phyloP scores from a whole-genome alignment of 2,329 filamentous ascomycete species.

The Ustulina deusta region DNA sequence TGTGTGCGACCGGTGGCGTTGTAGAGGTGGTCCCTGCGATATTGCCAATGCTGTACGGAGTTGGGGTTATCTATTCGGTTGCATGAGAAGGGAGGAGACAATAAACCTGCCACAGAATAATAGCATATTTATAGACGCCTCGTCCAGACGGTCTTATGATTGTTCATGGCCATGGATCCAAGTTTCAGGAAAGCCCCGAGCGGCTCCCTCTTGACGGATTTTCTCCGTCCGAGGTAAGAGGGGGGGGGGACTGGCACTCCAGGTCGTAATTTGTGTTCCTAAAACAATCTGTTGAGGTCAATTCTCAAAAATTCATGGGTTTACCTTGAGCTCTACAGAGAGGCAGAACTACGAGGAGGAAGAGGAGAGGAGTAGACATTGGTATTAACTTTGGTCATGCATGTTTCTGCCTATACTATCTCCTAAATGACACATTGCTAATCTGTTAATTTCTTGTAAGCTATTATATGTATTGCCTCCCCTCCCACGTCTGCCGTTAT shows the following conservation, averaged over 20 bases:
- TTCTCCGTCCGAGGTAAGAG: slow-evolving; percentile 6
- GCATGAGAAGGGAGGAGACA: not conserved
- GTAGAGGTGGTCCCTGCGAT: too few relatives aligned
- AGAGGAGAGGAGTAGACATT: not conserved
- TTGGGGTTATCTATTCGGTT: not conserved
- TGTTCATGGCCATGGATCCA: not conserved
- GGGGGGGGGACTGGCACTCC: not conserved
- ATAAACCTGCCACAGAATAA: not conserved
- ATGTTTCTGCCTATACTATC: not conserved
- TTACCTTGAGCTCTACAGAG: not conserved
- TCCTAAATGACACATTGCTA: not conserved
- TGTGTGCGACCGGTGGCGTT: slow-evolving; percentile 57
- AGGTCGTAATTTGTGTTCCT: too few relatives aligned
- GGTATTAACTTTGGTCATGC: not conserved
- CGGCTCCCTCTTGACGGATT: not conserved
- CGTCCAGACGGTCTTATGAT: not conserved
- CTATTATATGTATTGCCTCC: too few relatives aligned
- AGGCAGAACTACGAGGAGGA: not conserved
- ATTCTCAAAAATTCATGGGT: too few relatives aligned
- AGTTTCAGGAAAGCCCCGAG: slow-evolving; percentile 23
- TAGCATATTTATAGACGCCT: not conserved
- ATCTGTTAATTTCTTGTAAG: not conserved
- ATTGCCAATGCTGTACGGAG: not conserved
- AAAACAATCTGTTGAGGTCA: not conserved
- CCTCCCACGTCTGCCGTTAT: too few relatives aligned